phyloP scores from a whole-genome alignment of 2,329 filamentous ascomycete species.

The Fusarium sp. region DNA sequence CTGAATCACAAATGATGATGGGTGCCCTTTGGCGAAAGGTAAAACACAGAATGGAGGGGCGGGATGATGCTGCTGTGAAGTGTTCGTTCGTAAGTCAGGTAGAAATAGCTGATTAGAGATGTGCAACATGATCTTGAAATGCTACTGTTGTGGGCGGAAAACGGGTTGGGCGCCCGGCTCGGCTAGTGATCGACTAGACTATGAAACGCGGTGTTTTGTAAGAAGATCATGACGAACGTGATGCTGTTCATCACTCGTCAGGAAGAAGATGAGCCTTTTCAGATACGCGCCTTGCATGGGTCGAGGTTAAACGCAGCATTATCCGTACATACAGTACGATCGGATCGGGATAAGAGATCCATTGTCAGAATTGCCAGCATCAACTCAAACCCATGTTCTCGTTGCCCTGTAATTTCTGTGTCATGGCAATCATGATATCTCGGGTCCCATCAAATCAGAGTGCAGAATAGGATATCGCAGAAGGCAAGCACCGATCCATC shows the following conservation, averaged over 20 bases:
- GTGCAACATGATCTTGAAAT: not conserved
- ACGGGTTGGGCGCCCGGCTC: not conserved
- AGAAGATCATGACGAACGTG: constrained; percentile 33
- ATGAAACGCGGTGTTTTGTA: constrained; percentile 6
- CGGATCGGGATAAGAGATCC: constrained; percentile 26
- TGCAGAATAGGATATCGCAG: not conserved
- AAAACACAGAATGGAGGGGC: constrained; percentile 24
- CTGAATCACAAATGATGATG: constrained; percentile 3
- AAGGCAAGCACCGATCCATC: not conserved
- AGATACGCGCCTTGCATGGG: constrained; percentile 1
- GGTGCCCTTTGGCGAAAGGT: constrained; percentile 12
- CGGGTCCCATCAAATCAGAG: constrained; percentile 28
- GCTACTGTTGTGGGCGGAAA: not conserved
- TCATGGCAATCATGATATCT: constrained; percentile 8
- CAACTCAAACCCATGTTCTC: constrained; percentile 16
- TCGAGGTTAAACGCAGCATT: constrained; percentile 14
- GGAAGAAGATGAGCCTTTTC: not conserved
- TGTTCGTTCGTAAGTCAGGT: not conserved
- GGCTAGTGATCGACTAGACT: constrained; percentile 9
- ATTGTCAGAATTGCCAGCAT: constrained; percentile 6
- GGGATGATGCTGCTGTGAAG: constrained; percentile 35
- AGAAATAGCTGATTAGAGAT: not conserved
- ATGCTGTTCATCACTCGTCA: constrained; percentile 6
- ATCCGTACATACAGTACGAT: constrained; percentile 9
- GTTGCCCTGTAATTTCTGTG: constrained; percentile 3